Conservation (phyloP, 176 grass and related monocot species). For the Avena atlantica region DNA sequence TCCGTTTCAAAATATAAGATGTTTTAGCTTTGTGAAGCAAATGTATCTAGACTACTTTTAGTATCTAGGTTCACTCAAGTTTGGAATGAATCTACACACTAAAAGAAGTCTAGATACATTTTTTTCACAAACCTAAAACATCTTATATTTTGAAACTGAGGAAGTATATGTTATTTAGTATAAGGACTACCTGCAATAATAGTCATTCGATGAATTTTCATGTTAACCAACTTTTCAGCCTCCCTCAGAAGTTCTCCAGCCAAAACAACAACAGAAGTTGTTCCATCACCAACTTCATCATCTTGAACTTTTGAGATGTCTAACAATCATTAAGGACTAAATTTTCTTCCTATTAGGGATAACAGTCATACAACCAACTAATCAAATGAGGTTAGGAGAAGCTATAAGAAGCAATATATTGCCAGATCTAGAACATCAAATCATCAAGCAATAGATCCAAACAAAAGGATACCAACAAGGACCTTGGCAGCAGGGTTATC, state of each 20-base stretch:
- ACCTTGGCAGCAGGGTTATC: conserved; percentile 96
- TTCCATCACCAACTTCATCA: conserved; percentile 97
- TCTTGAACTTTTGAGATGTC: conserved; percentile 99
- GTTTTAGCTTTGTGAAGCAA: too few species aligned
- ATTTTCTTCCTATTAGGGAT: background rate
- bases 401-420: background rate
- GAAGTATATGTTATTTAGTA: background rate
- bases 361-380: background rate
- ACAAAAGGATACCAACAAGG: conserved; percentile 93
- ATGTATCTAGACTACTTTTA: too few species aligned
- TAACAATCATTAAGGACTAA: conserved; percentile 59
- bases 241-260: conserved; percentile 93
- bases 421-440: conserved; percentile 16
- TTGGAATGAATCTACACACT: too few species aligned
- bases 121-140: too few species aligned
- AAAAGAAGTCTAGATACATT: too few species aligned
- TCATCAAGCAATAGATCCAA: background rate
- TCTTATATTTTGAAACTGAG: too few species aligned
- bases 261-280: conserved; percentile 95
- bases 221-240: conserved; percentile 84
- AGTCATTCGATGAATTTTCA: conserved; percentile 98
- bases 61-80: too few species aligned
- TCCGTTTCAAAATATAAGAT: too few species aligned
- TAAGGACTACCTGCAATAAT: conserved; percentile 85
- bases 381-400: background rate